A percentile compares a stretch with the other conserved stretches of the same genome.
phyloP scores from a whole-genome alignment of 2,329 filamentous ascomycete genomes.

The Venturia oleaginea region DNA sequence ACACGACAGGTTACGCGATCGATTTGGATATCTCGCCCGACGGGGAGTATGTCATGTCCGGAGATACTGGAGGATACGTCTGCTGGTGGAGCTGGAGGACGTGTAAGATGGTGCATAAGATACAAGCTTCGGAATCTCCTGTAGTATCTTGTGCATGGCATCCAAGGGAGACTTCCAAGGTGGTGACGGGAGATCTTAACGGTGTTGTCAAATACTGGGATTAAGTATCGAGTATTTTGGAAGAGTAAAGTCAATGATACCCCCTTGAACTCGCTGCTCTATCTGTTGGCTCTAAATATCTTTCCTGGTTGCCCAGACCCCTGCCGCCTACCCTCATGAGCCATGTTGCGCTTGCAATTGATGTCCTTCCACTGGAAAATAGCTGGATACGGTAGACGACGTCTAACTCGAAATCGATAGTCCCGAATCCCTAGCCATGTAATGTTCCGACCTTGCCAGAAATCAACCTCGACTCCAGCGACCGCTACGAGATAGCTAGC shows the following conservation, averaged over 20 bases:
- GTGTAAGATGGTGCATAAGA: conserved; percentile 97
- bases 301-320: no score
- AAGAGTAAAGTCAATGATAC: neutral
- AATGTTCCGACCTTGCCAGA: no score
- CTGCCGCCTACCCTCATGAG: no score
- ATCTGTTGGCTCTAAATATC: neutral
- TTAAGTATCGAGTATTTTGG: conserved; percentile 32
- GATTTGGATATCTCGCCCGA: conserved; percentile 84
- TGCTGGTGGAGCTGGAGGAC: conserved; percentile 99
- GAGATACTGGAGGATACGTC: conserved; percentile 80
- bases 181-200: conserved; percentile 82
- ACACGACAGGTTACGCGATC: conserved; percentile 88
- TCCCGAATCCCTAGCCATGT: no score
- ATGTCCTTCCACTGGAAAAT: no score
- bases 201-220: conserved; percentile 91
- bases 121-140: conserved; percentile 72
- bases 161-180: conserved; percentile 92
- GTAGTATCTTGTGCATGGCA: conserved; percentile 91
- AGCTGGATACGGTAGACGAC: no score
- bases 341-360: no score
- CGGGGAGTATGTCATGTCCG: conserved; percentile 79
- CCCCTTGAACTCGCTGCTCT: neutral
- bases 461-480: no score
- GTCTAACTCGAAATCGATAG: no score
- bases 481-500: no score